A percentile compares a stretch with the other conserved stretches of the same genome.
Conservation (phyloP, 2,329 filamentous ascomycete genomes). For the Coniochaeta sp. region DNA sequence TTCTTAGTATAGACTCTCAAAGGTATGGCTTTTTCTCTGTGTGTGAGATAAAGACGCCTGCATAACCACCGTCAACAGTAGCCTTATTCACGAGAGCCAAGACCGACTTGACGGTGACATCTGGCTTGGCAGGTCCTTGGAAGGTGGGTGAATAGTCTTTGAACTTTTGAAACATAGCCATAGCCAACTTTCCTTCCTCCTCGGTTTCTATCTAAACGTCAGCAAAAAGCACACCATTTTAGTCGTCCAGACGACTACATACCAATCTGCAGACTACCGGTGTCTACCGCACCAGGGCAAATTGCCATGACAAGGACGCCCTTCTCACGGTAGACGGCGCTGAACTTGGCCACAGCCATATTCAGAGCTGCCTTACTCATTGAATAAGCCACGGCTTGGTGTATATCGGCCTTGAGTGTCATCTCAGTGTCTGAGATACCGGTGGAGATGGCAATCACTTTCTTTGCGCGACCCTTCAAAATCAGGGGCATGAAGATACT, state of each 20-base stretch:
- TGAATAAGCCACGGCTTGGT: slow-evolving; percentile 31
- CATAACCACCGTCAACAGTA: slow-evolving; percentile 5
- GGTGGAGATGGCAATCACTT: slow-evolving; percentile 41
- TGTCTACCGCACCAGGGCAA: slow-evolving; percentile 44
- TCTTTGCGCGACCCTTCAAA: slow-evolving; percentile 41
- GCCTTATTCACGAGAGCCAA: slow-evolving; percentile 4
- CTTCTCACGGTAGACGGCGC: slow-evolving; percentile 37
- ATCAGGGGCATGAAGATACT: slow-evolving; percentile 47
- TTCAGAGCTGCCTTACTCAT: slow-evolving; percentile 47
- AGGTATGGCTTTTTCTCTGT: slow-evolving; percentile 4
- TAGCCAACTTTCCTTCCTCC: slow-evolving; percentile 2
- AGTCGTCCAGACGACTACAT: neutral
- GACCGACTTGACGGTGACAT: slow-evolving; percentile 1
- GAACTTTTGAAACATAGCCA: slow-evolving; percentile 5
- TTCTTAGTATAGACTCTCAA: neutral
- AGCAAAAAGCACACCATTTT: neutral
- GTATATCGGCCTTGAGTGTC: slow-evolving; percentile 27
- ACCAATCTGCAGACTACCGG: slow-evolving; percentile 16
- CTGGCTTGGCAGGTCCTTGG: neutral
- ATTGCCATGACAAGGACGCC: slow-evolving; percentile 46
- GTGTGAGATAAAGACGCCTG: slow-evolving; percentile 2
- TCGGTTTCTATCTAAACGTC: slow-evolving; percentile 1
- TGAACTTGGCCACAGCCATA: slow-evolving; percentile 46
- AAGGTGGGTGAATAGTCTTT: slow-evolving; percentile 2
- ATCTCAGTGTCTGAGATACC: slow-evolving; percentile 41